A percentile compares a stretch with the other conserved stretches of the same genome.
phyloP scores from a whole-genome alignment of 202 grass and related monocot species.

The Sporobolus alterniflorus region DNA sequence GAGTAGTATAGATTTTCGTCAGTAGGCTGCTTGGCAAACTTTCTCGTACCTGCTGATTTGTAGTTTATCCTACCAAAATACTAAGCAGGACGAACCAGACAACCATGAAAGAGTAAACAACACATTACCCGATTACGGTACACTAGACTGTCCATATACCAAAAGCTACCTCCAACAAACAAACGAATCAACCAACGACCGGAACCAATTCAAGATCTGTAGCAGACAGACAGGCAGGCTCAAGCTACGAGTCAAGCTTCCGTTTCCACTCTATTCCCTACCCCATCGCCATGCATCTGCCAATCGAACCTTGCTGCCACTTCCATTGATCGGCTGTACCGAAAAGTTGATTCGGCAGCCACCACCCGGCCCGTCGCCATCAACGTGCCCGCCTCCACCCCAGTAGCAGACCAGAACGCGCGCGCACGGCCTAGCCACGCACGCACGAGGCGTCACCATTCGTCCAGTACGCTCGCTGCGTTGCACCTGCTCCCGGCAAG shows the following conservation, averaged over 20 bases:
- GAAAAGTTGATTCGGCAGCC: constrained; percentile 15
- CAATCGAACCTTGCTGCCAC: constrained; percentile 39
- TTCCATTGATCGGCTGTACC: not conserved
- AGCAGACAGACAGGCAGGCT: not conserved
- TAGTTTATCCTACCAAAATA: constrained; percentile 1
- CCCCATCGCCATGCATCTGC: not conserved
- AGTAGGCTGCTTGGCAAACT: not conserved
- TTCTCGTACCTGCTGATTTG: constrained; percentile 2
- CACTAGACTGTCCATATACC: not conserved
- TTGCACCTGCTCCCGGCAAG: constrained; percentile 9
- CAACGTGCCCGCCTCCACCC: not conserved
- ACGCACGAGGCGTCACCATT: constrained; percentile 5
- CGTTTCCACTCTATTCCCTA: constrained; percentile 19
- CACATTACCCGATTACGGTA: not conserved
- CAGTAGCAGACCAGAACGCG: not conserved
- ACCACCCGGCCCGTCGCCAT: constrained; percentile 32
- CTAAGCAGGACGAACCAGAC: not conserved
- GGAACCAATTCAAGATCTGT: constrained; percentile 6
- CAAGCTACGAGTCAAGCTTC: not conserved
- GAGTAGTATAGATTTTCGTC: too few species aligned
- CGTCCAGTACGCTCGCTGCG: not conserved
- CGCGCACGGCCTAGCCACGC: not conserved
- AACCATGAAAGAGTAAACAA: constrained; percentile 2
- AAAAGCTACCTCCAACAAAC: constrained; percentile 20
- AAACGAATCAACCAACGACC: too few species aligned